These are phyloP conservation scores for Penicillium oxalicum DNA, from an alignment of 2,329 filamentous ascomycete species.

Conservation along the genomic window DNA sequence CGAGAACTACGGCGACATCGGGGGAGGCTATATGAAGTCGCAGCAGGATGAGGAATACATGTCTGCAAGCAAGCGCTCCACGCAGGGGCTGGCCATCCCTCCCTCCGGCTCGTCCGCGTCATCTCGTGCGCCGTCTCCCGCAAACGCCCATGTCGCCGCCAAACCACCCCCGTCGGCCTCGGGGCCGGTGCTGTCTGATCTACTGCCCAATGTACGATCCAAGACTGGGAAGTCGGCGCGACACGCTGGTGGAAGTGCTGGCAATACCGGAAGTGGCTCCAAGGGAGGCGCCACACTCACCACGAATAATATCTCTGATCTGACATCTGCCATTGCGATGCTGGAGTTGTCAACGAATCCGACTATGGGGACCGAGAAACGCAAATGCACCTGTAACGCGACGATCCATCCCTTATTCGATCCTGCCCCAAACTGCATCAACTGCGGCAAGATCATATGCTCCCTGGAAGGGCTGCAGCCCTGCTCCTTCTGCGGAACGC, in stretches of 20 bases:
- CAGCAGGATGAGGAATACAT: conserved; percentile 68
- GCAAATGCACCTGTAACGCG: conserved; percentile 78
- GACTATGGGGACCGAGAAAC: conserved; percentile 58
- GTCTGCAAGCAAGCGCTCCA: conserved; percentile 39
- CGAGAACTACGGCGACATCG: conserved; percentile 57
- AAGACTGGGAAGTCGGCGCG: conserved; percentile 62
- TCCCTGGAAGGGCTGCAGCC: conserved; percentile 89
- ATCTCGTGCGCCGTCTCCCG: conserved; percentile 40
- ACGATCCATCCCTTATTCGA: conserved; percentile 78
- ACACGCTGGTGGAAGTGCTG: conserved; percentile 57
- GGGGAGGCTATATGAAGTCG: conserved; percentile 71
- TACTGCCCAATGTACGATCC: conserved; percentile 52
- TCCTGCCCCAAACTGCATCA: conserved; percentile 88
- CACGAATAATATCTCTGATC: conserved; percentile 49
- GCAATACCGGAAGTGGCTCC: conserved; percentile 59
- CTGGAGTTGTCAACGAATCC: conserved; percentile 93
- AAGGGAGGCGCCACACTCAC: conserved; percentile 36
- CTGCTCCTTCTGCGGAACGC: conserved; percentile 79
- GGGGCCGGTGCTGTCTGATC: conserved; percentile 77
- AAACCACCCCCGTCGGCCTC: conserved; percentile 61
- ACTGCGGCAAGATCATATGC: conserved; percentile 91
- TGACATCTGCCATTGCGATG: conserved; percentile 73
- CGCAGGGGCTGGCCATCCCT: conserved; percentile 37
- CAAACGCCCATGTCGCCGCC: conserved; percentile 16
- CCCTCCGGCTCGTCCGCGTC: conserved; percentile 40